Evolutionary conservation across 371 early-diverging fungal genomes (phyloP), one percentile per base, ranked within the genome.

Genomic region (Mortierella polycephala): DNA sequence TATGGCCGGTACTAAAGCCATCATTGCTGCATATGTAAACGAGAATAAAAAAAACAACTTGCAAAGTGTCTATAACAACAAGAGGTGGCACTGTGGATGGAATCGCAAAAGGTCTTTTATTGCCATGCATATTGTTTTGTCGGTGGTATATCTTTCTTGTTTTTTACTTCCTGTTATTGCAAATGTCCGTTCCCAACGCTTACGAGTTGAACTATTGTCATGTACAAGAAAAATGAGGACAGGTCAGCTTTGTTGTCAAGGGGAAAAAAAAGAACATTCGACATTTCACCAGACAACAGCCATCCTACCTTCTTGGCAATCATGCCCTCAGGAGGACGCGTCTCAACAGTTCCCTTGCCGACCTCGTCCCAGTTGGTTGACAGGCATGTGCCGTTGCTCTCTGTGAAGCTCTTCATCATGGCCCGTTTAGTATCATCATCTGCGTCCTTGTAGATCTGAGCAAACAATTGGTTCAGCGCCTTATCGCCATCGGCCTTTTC

Each of bases 371-470:
- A 99, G 75, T 99, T 96, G 46, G 99, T 99, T 52, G 93, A 93
- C 47, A 99, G 86, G 60, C 91, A 90, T 1, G 98, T 98, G 37
- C 99, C 99, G 64, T 93, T 93, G 82, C 93, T 93, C 81, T 99
- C 99, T 12, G 89, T 86, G 82, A 93, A 98, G 72, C 94, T 94
- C 89, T 99, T 99, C 88, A 98, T 92, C 99, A 99, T 99, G 1
- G 99, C 99, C 39, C 94, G 85, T 55, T 89, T 86, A 7, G 94
- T 92, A 65, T 99, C 95, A 13, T 94, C 95, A 75, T 90, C 92
- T 2, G 96, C 96, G 69, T 97, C 91, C 59, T 85, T 85, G 83
- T 97, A 98, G 55, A 99, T 94, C 60, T 93, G 86, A 74, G 96
- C 94, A 87, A 99, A 96, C 56, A 98, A 83, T 11, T 89, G 86